Conservation (phyloP, 225 moss, liverwort and hornwort genomes). For the Polytrichum commune region DNA sequence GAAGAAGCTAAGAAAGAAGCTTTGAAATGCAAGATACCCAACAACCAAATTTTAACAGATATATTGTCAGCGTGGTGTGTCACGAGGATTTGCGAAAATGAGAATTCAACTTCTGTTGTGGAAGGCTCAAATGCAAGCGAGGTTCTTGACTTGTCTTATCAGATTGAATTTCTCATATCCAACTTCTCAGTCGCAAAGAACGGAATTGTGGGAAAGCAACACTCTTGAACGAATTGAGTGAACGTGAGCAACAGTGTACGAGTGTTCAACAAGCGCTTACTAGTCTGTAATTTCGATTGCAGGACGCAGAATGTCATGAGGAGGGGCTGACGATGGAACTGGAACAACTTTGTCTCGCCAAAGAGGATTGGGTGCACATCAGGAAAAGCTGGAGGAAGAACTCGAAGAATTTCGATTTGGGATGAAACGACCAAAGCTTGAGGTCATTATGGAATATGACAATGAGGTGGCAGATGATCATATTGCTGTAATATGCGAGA, state of each 20-base stretch:
- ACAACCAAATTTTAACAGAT: no score
- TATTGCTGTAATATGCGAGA: slow-evolving; percentile 3
- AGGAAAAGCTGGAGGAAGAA: slow-evolving; percentile 9
- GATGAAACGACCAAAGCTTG: neutral
- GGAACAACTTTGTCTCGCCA: slow-evolving; percentile 7
- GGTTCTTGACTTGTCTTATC: no score
- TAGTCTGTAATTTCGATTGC: slow-evolving; percentile 7
- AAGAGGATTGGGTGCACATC: slow-evolving; percentile 10
- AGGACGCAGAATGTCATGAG: slow-evolving; percentile 11
- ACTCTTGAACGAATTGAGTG: slow-evolving; percentile 3
- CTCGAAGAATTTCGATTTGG: slow-evolving; percentile 2
- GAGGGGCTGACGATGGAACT: slow-evolving; percentile 15
- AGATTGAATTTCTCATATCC: no score
- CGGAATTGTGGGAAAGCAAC: slow-evolving; percentile 15
- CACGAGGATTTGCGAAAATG: no score
- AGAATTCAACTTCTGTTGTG: no score
- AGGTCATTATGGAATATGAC: slow-evolving; percentile 6
- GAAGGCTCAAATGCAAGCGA: no score
- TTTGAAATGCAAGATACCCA: no score
- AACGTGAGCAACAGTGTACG: slow-evolving; percentile 13
- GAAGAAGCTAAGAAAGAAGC: no score
- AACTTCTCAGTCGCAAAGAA: slow-evolving; percentile 4
- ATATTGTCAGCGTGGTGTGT: no score
- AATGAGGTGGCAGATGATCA: slow-evolving; percentile 4
- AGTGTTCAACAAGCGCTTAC: slow-evolving; percentile 12